Evolutionary conservation across 768 basidiomycete genomes (phyloP), one percentile per base, ranked within the genome.

Genomic region (Mycena galopus): DNA sequence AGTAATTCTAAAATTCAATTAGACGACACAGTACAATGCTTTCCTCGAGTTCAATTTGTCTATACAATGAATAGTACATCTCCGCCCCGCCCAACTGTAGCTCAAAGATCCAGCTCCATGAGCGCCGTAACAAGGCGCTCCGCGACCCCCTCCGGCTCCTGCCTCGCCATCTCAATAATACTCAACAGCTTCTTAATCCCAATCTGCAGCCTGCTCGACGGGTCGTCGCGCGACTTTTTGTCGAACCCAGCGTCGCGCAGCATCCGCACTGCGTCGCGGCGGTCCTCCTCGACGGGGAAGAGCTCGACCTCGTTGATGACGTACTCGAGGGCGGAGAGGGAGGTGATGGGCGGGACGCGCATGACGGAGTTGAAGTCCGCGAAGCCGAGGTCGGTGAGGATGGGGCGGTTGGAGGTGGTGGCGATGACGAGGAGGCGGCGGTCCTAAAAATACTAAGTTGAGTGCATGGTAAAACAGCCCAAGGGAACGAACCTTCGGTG

Each of bases 111-210:
- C 67, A 93, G 78, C 12, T 87, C 90, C 84, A 94, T 86, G 65
- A 95, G 80, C 42, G 89, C 90, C 57, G 85, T 86, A 67, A 87
- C 88, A 70, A 96, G 81, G 69, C 94, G 86, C 77, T 92, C 90
- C 32, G 90, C 94, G 19, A 91, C 93, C 72, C 91, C 92, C 60
- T 94, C 92, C 1, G 95, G 95, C 78, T 98, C 97, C 84, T 99
- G 98, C 78, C 97, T 88, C 58, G 97, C 95, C 97, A 98, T 98
- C 87, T 99, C 98, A 23, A 97, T 87, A 66, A 94, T 88, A 71
- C 92, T 95, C 79, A 99, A 81, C 80, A 99, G 78, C 83, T 94
- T 96, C 90, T 99, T 99, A 78, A 99, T 91, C 0, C 98, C 98
- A 57, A 99, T 93, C 73, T 92, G 90, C 75, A 96, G 75, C 57